These are phyloP conservation scores for Dactylis glomerata DNA, from an alignment of 176 grass and related monocot genomes.

Conservation along the genomic window DNA sequence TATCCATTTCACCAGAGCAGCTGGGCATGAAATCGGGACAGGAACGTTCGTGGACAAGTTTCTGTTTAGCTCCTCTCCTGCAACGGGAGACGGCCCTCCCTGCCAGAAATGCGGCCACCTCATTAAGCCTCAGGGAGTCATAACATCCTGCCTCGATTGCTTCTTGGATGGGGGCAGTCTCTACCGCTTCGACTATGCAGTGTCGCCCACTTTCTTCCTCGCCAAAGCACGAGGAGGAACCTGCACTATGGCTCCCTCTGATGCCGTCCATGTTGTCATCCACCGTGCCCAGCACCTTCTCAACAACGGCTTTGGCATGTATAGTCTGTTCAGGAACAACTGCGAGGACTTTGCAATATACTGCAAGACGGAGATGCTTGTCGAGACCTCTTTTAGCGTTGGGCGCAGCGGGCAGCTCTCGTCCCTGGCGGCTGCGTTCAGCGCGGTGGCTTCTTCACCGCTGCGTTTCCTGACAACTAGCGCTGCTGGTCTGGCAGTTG, in stretches of 20 bases:
- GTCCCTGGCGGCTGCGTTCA: conserved; percentile 54
- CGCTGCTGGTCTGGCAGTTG: conserved; percentile 32
- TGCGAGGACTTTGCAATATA: conserved; percentile 94
- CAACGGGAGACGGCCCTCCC: neutral
- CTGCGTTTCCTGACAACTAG: conserved; percentile 61
- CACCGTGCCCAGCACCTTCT: conserved; percentile 63
- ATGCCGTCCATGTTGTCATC: conserved; percentile 36
- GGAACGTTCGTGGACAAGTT: conserved; percentile 58
- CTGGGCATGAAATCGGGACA: conserved; percentile 76
- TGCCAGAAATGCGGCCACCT: conserved; percentile 50
- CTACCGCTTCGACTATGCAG: conserved; percentile 70
- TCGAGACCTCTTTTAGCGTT: conserved; percentile 61
- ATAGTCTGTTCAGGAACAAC: conserved; percentile 85
- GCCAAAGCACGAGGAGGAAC: conserved; percentile 86
- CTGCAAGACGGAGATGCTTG: conserved; percentile 82
- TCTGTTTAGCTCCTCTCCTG: conserved; percentile 52
- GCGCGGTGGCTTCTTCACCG: conserved; percentile 48
- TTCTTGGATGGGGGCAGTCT: conserved; percentile 66
- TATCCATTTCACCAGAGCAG: conserved; percentile 76
- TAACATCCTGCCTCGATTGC: conserved; percentile 79
- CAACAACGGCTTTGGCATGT: conserved; percentile 60
- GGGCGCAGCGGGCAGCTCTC: conserved; percentile 79
- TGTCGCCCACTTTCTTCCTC: conserved; percentile 65
- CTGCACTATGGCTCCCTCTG: conserved; percentile 69
- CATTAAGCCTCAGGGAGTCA: conserved; percentile 47